phyloP scores from a whole-genome alignment of 768 basidiomycete genomes.

The Myochromella boudieri region DNA sequence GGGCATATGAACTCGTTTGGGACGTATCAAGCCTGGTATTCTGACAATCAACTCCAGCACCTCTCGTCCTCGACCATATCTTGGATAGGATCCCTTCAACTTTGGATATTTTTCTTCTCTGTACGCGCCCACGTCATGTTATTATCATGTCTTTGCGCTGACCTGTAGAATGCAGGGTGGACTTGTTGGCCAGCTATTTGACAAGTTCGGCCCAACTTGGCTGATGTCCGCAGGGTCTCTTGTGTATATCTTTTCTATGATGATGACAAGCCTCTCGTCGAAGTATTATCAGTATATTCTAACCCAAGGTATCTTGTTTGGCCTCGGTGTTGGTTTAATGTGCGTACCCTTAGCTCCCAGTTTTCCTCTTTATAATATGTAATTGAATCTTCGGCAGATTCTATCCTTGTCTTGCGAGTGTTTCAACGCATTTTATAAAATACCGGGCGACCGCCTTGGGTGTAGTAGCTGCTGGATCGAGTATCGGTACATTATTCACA shows the following conservation, averaged over 20 bases:
- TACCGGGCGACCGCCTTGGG: slow-evolving; percentile 74
- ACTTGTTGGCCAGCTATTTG: slow-evolving; percentile 59
- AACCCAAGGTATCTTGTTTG: slow-evolving; percentile 64
- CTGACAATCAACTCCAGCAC: slow-evolving; percentile 52
- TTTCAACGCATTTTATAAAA: slow-evolving; percentile 63
- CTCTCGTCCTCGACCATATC: slow-evolving; percentile 57
- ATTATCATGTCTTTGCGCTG: slow-evolving; percentile 2
- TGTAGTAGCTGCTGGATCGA: slow-evolving; percentile 68
- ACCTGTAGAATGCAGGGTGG: slow-evolving; percentile 45
- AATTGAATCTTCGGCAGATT: slow-evolving; percentile 41
- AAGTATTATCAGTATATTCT: slow-evolving; percentile 63
- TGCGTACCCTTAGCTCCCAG: slow-evolving; percentile 31
- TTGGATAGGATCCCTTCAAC: slow-evolving; percentile 70
- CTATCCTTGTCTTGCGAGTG: slow-evolving; percentile 66
- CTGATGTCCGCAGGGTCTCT: slow-evolving; percentile 53
- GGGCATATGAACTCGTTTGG: slow-evolving; percentile 75
- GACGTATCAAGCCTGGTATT: slow-evolving; percentile 70
- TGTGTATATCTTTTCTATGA: slow-evolving; percentile 49
- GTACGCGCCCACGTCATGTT: slow-evolving; percentile 33
- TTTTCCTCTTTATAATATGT: slow-evolving; percentile 11
- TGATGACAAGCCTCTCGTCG: slow-evolving; percentile 58
- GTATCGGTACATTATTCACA: slow-evolving; percentile 43
- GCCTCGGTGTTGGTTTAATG: slow-evolving; percentile 65
- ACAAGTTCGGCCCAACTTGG: slow-evolving; percentile 55
- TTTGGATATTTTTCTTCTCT: slow-evolving; percentile 70